Conservation (phyloP, 106 monocot species). For the Dendrobium chrysotoxum region DNA sequence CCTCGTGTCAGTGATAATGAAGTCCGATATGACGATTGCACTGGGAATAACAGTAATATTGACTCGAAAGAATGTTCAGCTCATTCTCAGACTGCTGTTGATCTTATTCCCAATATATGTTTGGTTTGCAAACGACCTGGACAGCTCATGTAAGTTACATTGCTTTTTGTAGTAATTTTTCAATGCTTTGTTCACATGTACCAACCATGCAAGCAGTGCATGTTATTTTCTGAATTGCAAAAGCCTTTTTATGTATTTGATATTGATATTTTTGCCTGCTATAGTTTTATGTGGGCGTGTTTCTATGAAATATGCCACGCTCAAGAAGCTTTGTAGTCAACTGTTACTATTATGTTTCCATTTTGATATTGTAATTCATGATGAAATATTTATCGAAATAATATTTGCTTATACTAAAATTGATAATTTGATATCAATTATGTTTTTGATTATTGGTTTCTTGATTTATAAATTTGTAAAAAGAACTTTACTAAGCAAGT, state of each 20-base stretch:
- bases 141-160: not conserved
- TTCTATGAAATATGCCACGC: not conserved
- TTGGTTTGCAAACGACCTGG: conserved; percentile 11
- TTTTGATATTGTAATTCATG: not conserved
- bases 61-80: not conserved
- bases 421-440: too few relatives aligned
- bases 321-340: not conserved
- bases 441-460: too few relatives aligned
- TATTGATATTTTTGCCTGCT: not conserved
- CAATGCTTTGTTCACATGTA: not conserved
- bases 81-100: not conserved
- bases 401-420: too few relatives aligned
- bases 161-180: not conserved
- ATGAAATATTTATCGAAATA: too few relatives aligned
- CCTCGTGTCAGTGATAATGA: not conserved
- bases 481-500: too few relatives aligned
- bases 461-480: too few relatives aligned
- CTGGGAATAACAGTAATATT: not conserved
- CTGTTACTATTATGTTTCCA: not conserved
- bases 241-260: not conserved
- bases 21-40: not conserved
- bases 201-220: not conserved
- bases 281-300: not conserved
- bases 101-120: not conserved
- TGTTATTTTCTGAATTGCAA: not conserved